Base-by-base conservation (phyloP, 2,329 filamentous ascomycete species). In the Stagonosporopsis vannaccii region DNA sequence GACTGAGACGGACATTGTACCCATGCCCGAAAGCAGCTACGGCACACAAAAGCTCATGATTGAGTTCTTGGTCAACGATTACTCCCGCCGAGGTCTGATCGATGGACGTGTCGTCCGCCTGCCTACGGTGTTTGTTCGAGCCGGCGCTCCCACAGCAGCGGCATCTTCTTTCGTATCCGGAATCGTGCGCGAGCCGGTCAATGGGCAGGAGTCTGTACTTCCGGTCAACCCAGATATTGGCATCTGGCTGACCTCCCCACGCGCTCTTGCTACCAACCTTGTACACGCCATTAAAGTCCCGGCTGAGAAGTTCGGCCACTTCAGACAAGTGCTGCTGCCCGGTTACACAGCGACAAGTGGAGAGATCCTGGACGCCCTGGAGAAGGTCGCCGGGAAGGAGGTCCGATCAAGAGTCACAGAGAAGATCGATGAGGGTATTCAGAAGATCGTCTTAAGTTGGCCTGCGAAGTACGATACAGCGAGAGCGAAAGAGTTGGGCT, bases 121-220 rank as follows among this genome's bases (percentile, higher is more conserved):
- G 45, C 86, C 86, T 0, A 87, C 85, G 0, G 81, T 89, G 17
- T 82, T 82, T 1, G 85, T 89, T 20, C 80, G 86, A 0, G 84
- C 86, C 0, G 86, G 86, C 1, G 78, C 78, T 17, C 86, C 86
- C 0, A 85, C 84, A 4, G 82, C 81, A 1, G 86, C 86, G 0
- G 86, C 86, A n/a, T 85, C 83, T 1, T 85, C 84, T 0, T 89
- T 88, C 64, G 77, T 87, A 9, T 86, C 82, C 0, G 86, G 86
- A 12, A 87, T 89, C 72, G 85, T 88, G 50, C 80, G 86, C 20
- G 86, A 89, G 74, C 85, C 86, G 0, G 78, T 89, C 65, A 77
- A 81, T 33, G 85, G 85, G 0, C 43, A 80, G 48, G 81, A 81
- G 61, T 81, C 79, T 40, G 72, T 80, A 26, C 65, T 87, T 15